Evolutionary conservation across 139 green algal species (phyloP).

Genomic region (Picochlorum sp.): DNA sequence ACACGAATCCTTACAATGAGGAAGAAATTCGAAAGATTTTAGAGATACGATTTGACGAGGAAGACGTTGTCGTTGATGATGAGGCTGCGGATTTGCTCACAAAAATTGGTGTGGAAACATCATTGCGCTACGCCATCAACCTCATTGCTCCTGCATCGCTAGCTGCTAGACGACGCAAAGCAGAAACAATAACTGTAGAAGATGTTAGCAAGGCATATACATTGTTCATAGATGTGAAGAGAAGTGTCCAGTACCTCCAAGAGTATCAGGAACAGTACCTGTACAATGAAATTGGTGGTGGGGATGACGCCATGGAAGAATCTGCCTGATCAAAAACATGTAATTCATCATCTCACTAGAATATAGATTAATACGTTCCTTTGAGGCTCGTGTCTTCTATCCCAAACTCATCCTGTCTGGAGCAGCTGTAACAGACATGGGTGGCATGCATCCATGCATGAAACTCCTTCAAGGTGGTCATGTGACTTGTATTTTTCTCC

Average conservation of each 20-base stretch:
- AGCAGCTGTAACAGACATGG: slow-evolving; percentile 71
- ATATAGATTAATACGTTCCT: slow-evolving; percentile 14
- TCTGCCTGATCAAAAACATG: not conserved
- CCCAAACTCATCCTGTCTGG: slow-evolving; percentile 37
- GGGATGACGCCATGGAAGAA: slow-evolving; percentile 11
- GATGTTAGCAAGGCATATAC: slow-evolving; percentile 89
- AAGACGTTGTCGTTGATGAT: slow-evolving; percentile 66
- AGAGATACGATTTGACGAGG: slow-evolving; percentile 74
- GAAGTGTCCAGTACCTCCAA: slow-evolving; percentile 76
- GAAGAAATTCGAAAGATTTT: slow-evolving; percentile 89
- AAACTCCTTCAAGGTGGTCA: slow-evolving; percentile 35
- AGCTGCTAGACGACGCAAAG: slow-evolving; percentile 75
- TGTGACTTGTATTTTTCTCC: slow-evolving; percentile 17
- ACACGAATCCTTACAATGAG: slow-evolving; percentile 89
- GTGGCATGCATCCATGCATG: slow-evolving; percentile 57
- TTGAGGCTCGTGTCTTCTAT: not conserved
- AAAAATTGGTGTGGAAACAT: slow-evolving; percentile 91
- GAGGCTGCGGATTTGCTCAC: slow-evolving; percentile 93
- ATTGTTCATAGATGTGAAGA: slow-evolving; percentile 90
- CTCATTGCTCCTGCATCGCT: slow-evolving; percentile 88
- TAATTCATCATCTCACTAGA: slow-evolving; percentile 3
- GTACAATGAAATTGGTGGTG: slow-evolving; percentile 83
- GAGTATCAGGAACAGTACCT: slow-evolving; percentile 98
- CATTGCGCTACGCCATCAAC: slow-evolving; percentile 93
- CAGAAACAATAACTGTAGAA: slow-evolving; percentile 79